Percentiles rank a stretch among this genome's conserved stretches.
phyloP scores from a whole-genome alignment of 306 rosid genomes.

The Casuarina cunninghamiana region DNA sequence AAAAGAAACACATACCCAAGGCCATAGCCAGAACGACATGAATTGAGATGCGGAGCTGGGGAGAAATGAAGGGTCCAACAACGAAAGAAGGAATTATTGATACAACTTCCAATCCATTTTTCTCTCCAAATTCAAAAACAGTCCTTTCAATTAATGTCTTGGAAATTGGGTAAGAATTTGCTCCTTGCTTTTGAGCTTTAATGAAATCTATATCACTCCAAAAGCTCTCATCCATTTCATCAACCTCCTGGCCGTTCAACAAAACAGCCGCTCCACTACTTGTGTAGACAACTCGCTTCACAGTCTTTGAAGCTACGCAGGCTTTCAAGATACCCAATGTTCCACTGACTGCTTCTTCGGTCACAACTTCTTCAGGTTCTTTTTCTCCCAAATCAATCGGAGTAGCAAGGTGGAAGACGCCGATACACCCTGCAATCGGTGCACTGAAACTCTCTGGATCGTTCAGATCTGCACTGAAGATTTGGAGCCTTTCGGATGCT shows the following conservation, averaged over 20 bases:
- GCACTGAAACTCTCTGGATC: conserved; percentile 46
- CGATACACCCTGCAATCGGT: conserved; percentile 55
- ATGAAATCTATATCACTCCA: conserved; percentile 51
- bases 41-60: conserved; percentile 46
- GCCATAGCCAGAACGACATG: conserved; percentile 17
- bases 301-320: conserved; percentile 40
- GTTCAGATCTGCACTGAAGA: conserved; percentile 49
- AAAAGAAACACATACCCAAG: conserved; percentile 31
- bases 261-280: conserved; percentile 44
- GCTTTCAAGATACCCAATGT: conserved; percentile 54
- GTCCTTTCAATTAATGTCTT: conserved; percentile 63
- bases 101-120: conserved; percentile 56
- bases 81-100: conserved; percentile 50
- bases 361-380: conserved; percentile 50
- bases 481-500: conserved; percentile 52
- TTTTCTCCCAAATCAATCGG: conserved; percentile 27
- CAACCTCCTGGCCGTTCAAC: conserved; percentile 5
- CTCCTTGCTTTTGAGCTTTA: conserved; percentile 15
- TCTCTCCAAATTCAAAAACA: conserved; percentile 52
- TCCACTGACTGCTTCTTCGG: conserved; percentile 47
- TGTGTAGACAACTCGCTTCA: conserved; percentile 63
- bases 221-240: conserved; percentile 45
- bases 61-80: conserved; percentile 65
- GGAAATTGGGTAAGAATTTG: conserved; percentile 38
- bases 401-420: conserved; percentile 59